Evolutionary conservation across 192 early-diverging fungal species (phyloP), one percentile per base, ranked within the genome.

Genomic region (Backusella sp.): DNA sequence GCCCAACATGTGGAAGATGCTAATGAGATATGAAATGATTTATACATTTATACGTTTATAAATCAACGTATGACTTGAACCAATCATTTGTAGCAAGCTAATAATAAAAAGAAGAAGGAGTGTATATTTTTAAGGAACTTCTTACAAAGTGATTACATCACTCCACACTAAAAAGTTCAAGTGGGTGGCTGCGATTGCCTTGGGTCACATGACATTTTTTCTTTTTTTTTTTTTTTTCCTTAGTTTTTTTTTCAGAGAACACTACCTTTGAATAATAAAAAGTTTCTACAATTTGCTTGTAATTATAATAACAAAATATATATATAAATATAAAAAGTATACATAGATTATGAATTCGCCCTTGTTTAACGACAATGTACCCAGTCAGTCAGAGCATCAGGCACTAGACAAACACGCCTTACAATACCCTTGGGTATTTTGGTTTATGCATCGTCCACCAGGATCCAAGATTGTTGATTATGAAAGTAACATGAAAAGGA

Each of bases 371-470:
- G 56, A 62, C 21, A 23, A 62, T 26, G 23, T 23, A 26, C 11
- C 56, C 26, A 62, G 12, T 62, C 42, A 71, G 26, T 17, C 21
- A 19, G 23, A 14, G 4, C 70, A 28, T 15, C 70, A 49, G 30
- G 21, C 68, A 69, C 53, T 53, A 53, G 56, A 62, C 21, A 62
- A 21, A 26, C 94, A 94, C 66, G 89, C 92, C 49, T 85, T 97
- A 74, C 91, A 87, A 46, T 93, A 88, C 74, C 86, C 92, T 9
- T 97, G 96, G 96, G 91, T 94, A 32, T 95, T 96, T 83, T 97
- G 93, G 93, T 96, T 94, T 74, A 96, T 97, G 93, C 95, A 96
- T 86, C 92, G 96, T 36, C 86, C 91, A 36, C 94, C 95, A 1
- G 91, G 94, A 49, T 87, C 91, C 72, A 97, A 95, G 80, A 92